phyloP scores from a whole-genome alignment of 1,284 basidiomycete species.

The Coriolopsis trogii region DNA sequence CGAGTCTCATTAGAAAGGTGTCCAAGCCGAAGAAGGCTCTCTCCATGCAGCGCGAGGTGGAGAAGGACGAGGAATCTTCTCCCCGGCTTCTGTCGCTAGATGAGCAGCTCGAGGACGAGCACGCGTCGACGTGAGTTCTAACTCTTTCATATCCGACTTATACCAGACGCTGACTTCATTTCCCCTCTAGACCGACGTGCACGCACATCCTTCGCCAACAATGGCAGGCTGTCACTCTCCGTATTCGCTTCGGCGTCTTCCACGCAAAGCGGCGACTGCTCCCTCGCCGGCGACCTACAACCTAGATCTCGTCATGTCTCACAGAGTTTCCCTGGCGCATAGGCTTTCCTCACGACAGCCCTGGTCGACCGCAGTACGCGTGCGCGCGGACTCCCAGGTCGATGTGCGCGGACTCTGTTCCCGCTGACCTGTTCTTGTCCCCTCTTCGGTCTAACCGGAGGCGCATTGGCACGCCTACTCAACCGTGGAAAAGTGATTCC shows the following conservation, averaged over 20 bases:
- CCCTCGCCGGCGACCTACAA: conserved; percentile 19
- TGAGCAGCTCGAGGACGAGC: conserved; percentile 29
- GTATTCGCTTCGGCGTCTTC: conserved; percentile 59
- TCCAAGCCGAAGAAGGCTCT: conserved; percentile 23
- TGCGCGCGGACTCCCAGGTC: conserved; percentile 21
- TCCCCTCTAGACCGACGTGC: conserved; percentile 52
- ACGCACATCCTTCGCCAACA: conserved; percentile 52
- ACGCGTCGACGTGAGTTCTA: conserved; percentile 34
- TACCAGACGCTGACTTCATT: conserved; percentile 3
- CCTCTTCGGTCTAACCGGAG: not conserved
- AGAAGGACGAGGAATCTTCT: conserved; percentile 20
- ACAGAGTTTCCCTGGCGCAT: conserved; percentile 14
- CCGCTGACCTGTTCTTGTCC: conserved; percentile 5
- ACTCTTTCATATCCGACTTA: not conserved
- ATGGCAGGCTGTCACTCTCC: conserved; percentile 59
- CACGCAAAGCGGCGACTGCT: conserved; percentile 48
- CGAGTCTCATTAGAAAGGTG: conserved; percentile 18
- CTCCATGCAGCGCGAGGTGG: conserved; percentile 13
- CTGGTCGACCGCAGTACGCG: conserved; percentile 23
- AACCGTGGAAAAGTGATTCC: conserved; percentile 16
- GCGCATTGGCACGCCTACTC: conserved; percentile 20
- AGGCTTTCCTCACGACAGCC: conserved; percentile 15
- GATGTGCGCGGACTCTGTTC: conserved; percentile 16
- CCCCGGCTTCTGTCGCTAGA: conserved; percentile 19
- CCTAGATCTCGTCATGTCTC: conserved; percentile 13